Evolutionary conservation across 1,139 yeast species (phyloP).

Genomic region (Blastobotrys raffinosifermentans): DNA sequence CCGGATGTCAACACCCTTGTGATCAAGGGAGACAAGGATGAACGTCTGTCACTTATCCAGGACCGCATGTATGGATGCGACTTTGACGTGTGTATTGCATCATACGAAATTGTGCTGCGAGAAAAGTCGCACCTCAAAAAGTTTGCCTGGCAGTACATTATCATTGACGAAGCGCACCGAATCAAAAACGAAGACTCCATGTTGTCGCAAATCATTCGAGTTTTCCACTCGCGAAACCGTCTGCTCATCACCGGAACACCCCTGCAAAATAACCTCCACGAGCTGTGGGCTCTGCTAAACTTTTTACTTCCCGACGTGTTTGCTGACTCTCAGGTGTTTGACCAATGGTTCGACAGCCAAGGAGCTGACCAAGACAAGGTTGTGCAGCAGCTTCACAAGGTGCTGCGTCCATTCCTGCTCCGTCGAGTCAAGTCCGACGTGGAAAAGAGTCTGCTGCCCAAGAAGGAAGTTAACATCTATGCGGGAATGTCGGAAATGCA

Average conservation of each 20-base stretch:
- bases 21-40: slow-evolving; percentile 81
- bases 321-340: slow-evolving; percentile 86
- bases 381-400: slow-evolving; percentile 84
- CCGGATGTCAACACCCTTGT: slow-evolving; percentile 90
- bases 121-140: slow-evolving; percentile 80
- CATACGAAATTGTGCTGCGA: slow-evolving; percentile 87
- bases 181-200: slow-evolving; percentile 92
- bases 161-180: slow-evolving; percentile 95
- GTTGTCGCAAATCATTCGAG: slow-evolving; percentile 81
- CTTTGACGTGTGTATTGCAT: slow-evolving; percentile 87
- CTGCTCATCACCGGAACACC: slow-evolving; percentile 94
- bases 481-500: slow-evolving; percentile 97
- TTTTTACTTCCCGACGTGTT: slow-evolving; percentile 94
- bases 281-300: slow-evolving; percentile 89
- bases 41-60: slow-evolving; percentile 55
- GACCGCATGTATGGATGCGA: slow-evolving; percentile 60
- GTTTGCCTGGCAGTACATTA: slow-evolving; percentile 87
- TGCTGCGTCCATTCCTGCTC: slow-evolving; percentile 77
- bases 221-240: slow-evolving; percentile 80
- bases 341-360: slow-evolving; percentile 71
- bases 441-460: slow-evolving; percentile 83
- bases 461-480: slow-evolving; percentile 81
- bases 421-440: slow-evolving; percentile 92
- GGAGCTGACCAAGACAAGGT: slow-evolving; percentile 59
- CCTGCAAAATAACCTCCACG: slow-evolving; percentile 87